Evolutionary conservation across 139 green algal genomes (phyloP).

Genomic region (Chlamydomonas sphaeroides): DNA sequence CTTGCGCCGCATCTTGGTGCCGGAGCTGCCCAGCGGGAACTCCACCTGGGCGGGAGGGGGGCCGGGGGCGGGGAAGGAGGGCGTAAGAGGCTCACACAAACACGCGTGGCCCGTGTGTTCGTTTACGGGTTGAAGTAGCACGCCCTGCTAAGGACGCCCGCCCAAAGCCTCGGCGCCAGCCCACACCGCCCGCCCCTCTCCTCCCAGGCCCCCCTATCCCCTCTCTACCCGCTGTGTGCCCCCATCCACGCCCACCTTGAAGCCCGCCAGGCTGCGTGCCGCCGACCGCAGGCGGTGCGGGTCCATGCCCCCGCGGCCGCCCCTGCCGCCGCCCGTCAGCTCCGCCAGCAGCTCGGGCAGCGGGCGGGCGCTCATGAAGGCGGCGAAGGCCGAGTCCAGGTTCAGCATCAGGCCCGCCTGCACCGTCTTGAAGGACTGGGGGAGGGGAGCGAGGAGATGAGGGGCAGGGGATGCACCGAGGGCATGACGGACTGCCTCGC

Average conservation of each 20-base stretch:
- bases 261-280: background rate
- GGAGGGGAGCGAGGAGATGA: background rate
- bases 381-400: slow-evolving; percentile 66
- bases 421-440: slow-evolving; percentile 52
- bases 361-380: slow-evolving; percentile 56
- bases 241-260: background rate
- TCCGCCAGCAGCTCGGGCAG: slow-evolving; percentile 41
- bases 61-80: too few relatives aligned
- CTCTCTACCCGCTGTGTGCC: too few relatives aligned
- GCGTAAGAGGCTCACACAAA: background rate
- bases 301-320: background rate
- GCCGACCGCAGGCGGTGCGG: background rate
- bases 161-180: too few relatives aligned
- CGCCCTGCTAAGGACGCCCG: too few relatives aligned
- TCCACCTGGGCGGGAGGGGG: background rate
- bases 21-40: background rate
- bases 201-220: too few relatives aligned
- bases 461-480: background rate
- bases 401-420: slow-evolving; percentile 68
- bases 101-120: too few relatives aligned
- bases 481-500: too few relatives aligned
- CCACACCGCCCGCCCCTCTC: too few relatives aligned
- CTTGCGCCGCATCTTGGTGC: slow-evolving; percentile 27
- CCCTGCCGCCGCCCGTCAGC: slow-evolving; percentile 41
- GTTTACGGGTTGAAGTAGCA: too few relatives aligned